A percentile compares a stretch with the other conserved stretches of the same genome.
phyloP scores from a whole-genome alignment of 768 basidiomycete genomes.

The Boletus rex-veris region DNA sequence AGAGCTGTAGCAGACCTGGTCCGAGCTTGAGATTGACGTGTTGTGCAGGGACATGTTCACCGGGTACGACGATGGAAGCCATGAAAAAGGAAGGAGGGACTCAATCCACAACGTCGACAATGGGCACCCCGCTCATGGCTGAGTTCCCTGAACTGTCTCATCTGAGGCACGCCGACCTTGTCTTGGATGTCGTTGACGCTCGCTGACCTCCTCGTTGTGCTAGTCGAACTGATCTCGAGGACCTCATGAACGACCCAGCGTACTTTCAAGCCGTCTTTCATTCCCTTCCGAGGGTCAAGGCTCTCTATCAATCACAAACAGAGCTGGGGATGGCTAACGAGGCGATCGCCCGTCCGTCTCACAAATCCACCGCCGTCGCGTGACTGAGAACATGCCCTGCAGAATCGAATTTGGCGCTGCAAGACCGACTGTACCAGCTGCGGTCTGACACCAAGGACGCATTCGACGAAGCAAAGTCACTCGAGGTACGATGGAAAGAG shows the following conservation, averaged over 20 bases:
- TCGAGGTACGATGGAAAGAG: constrained; percentile 83
- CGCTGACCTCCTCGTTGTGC: constrained; percentile 9
- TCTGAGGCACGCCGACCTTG: constrained; percentile 53
- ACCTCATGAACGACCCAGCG: constrained; percentile 71
- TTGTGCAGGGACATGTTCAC: constrained; percentile 70
- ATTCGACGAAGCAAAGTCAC: constrained; percentile 79
- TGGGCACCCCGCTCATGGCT: constrained; percentile 42
- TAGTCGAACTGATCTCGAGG: constrained; percentile 89
- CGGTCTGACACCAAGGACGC: constrained; percentile 81
- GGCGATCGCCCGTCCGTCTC: constrained; percentile 72
- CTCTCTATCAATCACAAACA: constrained; percentile 70
- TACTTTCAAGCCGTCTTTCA: constrained; percentile 91
- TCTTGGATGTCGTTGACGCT: not conserved
- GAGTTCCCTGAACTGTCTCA: constrained; percentile 75
- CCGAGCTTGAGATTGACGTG: constrained; percentile 83
- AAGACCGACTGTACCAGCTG: constrained; percentile 71
- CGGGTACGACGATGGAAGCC: constrained; percentile 68
- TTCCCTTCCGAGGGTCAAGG: constrained; percentile 68
- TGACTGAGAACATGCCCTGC: constrained; percentile 10
- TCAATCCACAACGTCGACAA: constrained; percentile 10
- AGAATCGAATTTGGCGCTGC: constrained; percentile 76
- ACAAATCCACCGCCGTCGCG: not conserved
- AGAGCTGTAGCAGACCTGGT: constrained; percentile 66
- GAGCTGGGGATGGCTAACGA: constrained; percentile 84
- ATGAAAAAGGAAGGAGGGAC: constrained; percentile 31